These are phyloP conservation scores for Solanum etuberosum DNA, from an alignment of 257 asterid species.

Conservation along the genomic window DNA sequence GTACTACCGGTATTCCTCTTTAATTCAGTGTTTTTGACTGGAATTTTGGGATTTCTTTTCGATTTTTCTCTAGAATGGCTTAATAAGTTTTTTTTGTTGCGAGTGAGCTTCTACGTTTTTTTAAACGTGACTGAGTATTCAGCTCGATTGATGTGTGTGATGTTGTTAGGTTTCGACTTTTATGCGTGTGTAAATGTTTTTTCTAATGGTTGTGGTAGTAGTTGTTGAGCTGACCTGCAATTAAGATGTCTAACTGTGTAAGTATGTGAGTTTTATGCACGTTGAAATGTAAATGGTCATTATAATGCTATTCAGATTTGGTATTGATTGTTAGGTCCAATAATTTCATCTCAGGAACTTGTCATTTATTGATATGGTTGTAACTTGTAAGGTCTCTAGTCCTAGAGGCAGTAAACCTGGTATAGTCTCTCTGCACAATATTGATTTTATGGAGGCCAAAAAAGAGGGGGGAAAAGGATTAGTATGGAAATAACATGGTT, in stretches of 20 bases:
- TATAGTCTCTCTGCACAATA: no score
- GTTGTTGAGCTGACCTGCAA: background rate
- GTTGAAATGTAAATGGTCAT: background rate
- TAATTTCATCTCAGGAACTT: background rate
- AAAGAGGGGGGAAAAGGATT: background rate
- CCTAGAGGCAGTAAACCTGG: background rate
- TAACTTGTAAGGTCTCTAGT: background rate
- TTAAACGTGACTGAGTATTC: background rate
- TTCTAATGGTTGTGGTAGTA: background rate
- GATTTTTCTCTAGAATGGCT: background rate
- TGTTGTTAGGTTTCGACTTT: background rate
- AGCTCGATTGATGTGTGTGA: background rate
- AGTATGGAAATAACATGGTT: background rate
- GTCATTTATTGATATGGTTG: background rate
- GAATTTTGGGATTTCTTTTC: background rate
- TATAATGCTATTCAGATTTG: background rate
- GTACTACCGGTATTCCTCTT: no score
- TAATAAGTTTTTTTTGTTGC: background rate
- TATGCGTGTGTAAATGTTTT: background rate
- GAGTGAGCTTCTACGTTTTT: background rate
- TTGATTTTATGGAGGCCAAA: background rate
- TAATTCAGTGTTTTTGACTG: no score
- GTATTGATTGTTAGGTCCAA: background rate
- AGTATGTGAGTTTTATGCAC: background rate
- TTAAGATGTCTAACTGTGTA: background rate